These are phyloP conservation scores for Asterochloris erici DNA, from an alignment of 139 green algal genomes.

Conservation along the genomic window DNA sequence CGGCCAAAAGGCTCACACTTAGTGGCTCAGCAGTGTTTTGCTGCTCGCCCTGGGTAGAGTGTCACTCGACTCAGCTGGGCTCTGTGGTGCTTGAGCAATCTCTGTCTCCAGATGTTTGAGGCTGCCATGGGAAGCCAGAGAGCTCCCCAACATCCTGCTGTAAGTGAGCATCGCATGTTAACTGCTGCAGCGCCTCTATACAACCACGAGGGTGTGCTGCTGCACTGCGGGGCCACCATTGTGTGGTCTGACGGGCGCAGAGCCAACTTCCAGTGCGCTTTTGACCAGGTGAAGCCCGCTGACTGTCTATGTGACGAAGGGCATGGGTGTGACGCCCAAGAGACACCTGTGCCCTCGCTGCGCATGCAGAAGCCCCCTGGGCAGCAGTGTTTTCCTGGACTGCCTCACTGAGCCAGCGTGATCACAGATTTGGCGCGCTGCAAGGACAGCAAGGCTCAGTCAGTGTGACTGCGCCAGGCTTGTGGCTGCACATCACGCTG, in stretches of 20 bases:
- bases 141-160: no score
- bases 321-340: not conserved
- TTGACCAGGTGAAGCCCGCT: conserved; percentile 15
- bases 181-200: conserved; percentile 15
- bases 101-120: no score
- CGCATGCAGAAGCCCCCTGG: not conserved
- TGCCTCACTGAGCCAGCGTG: not conserved
- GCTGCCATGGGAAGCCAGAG: no score
- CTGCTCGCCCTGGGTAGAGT: no score
- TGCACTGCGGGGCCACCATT: conserved; percentile 28
- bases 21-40: no score
- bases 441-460: not conserved
- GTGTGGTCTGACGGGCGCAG: conserved; percentile 23
- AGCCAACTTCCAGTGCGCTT: conserved; percentile 28
- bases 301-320: no score
- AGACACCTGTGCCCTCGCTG: not conserved
- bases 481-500: no score
- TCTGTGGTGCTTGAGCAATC: no score
- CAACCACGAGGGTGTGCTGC: conserved; percentile 28
- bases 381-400: not conserved
- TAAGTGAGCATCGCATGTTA: no score
- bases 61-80: no score
- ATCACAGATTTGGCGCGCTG: not conserved
- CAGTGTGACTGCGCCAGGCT: not conserved
- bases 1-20: no score